Evolutionary conservation across 106 monocot species (phyloP).

Genomic region (Dendrobium nobile): DNA sequence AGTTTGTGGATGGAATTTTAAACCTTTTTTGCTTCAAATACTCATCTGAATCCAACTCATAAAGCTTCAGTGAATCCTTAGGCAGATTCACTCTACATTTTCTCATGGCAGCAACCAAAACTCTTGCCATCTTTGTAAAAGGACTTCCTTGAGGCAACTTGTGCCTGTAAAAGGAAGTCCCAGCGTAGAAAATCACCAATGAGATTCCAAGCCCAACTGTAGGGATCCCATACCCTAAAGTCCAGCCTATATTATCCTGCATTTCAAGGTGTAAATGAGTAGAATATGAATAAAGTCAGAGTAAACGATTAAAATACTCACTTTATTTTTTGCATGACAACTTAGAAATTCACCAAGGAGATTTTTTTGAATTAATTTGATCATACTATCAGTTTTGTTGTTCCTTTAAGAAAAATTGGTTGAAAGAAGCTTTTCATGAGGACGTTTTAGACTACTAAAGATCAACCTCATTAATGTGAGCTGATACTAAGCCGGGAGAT

Average conservation of each 20-base stretch:
- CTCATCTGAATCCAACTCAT: constrained; percentile 24
- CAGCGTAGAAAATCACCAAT: constrained; percentile 30
- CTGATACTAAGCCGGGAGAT: too few relatives aligned
- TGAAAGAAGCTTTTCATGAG: too few relatives aligned
- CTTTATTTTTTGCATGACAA: too few relatives aligned
- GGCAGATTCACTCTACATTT: constrained; percentile 30
- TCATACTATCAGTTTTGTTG: too few relatives aligned
- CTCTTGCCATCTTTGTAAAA: constrained; percentile 42
- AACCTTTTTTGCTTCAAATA: constrained; percentile 17
- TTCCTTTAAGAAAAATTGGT: too few relatives aligned
- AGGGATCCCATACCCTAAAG: constrained; percentile 45
- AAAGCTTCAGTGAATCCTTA: constrained; percentile 29
- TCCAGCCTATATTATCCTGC: constrained; percentile 50
- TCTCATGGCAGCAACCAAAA: constrained; percentile 33
- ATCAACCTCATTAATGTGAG: too few relatives aligned
- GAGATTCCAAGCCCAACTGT: constrained; percentile 34
- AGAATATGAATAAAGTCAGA: not conserved
- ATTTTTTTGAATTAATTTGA: too few relatives aligned
- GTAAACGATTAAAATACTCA: too few relatives aligned
- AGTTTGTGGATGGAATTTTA: constrained; percentile 22
- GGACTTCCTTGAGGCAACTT: constrained; percentile 49
- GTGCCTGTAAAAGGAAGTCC: constrained; percentile 51
- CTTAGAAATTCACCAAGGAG: too few relatives aligned
- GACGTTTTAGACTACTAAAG: too few relatives aligned
- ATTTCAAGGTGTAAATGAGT: constrained; percentile 22